These are phyloP conservation scores for Syzygium grande DNA, from an alignment of 345 rosid species.

Conservation along the genomic window DNA sequence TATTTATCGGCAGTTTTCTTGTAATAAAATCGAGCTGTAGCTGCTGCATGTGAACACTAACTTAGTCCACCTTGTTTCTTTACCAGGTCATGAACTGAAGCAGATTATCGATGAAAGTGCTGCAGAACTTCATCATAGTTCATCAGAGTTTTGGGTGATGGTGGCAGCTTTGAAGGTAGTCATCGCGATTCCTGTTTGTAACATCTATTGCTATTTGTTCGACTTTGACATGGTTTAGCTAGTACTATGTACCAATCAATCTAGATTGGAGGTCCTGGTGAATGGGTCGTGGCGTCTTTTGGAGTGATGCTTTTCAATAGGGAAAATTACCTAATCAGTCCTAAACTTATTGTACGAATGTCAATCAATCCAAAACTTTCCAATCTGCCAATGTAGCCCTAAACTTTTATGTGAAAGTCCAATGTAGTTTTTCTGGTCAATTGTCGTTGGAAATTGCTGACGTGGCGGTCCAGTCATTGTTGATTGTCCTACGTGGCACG, in stretches of 20 bases:
- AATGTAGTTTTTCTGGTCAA: background rate
- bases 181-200: background rate
- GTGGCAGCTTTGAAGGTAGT: constrained; percentile 87
- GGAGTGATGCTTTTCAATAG: background rate
- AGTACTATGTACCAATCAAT: background rate
- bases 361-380: background rate
- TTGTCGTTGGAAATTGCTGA: background rate
- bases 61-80: background rate
- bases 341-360: background rate
- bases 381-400: background rate
- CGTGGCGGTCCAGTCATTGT: background rate
- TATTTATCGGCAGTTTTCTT: background rate
- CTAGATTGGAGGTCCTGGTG: background rate
- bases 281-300: background rate
- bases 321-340: background rate
- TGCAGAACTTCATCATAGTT: constrained; percentile 49
- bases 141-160: constrained; percentile 98
- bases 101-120: constrained; percentile 53
- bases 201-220: background rate
- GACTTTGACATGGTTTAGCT: background rate
- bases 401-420: background rate
- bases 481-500: background rate
- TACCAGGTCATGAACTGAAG: constrained; percentile 59
- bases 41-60: background rate
- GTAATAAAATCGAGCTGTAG: background rate